Evolutionary conservation across 495 filamentous ascomycete species (phyloP).

Genomic region (Oidiodendron maius): DNA sequence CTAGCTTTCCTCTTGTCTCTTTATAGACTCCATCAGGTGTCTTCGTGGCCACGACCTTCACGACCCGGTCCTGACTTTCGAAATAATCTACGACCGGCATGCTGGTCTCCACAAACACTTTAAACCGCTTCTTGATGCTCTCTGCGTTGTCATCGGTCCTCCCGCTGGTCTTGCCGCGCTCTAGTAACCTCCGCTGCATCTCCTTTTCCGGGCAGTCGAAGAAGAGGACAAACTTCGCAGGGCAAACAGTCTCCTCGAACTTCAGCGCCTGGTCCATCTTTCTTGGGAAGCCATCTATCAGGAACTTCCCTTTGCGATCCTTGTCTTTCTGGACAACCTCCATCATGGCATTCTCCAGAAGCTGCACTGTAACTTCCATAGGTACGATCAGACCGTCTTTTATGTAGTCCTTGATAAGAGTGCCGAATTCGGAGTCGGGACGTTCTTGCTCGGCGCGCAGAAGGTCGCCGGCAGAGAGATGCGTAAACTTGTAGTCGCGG

Average conservation of each 20-base stretch:
- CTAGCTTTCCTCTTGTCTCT: slow-evolving; percentile 44
- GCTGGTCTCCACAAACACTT: slow-evolving; percentile 86
- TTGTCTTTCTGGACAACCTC: slow-evolving; percentile 39
- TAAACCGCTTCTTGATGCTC: slow-evolving; percentile 92
- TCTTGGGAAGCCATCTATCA: slow-evolving; percentile 93
- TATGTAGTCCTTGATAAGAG: slow-evolving; percentile 86
- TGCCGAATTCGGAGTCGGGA: slow-evolving; percentile 76
- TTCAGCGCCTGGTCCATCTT: slow-evolving; percentile 94
- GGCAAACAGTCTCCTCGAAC: slow-evolving; percentile 87
- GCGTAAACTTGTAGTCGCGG: slow-evolving; percentile 82
- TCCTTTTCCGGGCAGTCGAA: slow-evolving; percentile 84
- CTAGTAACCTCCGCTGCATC: slow-evolving; percentile 75
- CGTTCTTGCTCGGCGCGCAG: slow-evolving; percentile 90
- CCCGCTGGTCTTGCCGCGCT: slow-evolving; percentile 88
- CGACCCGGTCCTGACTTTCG: slow-evolving; percentile 68
- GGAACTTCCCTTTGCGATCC: slow-evolving; percentile 50
- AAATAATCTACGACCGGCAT: slow-evolving; percentile 94
- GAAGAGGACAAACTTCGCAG: slow-evolving; percentile 78
- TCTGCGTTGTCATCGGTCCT: slow-evolving; percentile 90
- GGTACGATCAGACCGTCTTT: slow-evolving; percentile 91
- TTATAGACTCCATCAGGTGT: slow-evolving; percentile 69
- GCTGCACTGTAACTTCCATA: slow-evolving; percentile 93
- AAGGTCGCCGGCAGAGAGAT: slow-evolving; percentile 90
- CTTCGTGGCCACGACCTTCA: slow-evolving; percentile 65
- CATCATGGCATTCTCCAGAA: slow-evolving; percentile 90